Base-by-base conservation (phyloP, 2,329 filamentous ascomycete species). In the Curvularia sp. region DNA sequence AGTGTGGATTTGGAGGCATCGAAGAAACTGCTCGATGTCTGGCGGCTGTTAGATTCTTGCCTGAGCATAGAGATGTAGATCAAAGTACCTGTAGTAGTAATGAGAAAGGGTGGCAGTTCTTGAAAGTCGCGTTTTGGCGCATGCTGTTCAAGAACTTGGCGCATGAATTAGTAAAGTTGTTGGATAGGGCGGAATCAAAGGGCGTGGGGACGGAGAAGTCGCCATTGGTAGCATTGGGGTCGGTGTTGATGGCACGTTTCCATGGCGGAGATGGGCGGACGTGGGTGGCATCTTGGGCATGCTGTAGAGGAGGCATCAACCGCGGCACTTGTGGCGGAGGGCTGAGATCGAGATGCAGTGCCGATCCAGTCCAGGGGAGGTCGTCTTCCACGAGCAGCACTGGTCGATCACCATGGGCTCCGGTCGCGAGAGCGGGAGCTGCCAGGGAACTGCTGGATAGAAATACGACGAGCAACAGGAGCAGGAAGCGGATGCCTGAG, bases 11-110 rank as follows among this genome's bases (percentile, higher is more conserved):
- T 89, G 61, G 89, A 84, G 18, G 89, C 88, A 55, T 92, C 81
- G 80, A 98, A 98, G 80, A 97, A 97, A 39, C 87, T 87, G 50
- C 84, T 86, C 9, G 94, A 97, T 61, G 90, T 92, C 87, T 96
- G 74, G 15, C 34, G 15, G 6, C n/a, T 36, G 53, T 70, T 32
- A 70, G 49, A 25, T 21, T 46, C 5, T 3, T 21, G 9, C 28
- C 32, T 25, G 6, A 1, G 5, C 9, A 25, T 12, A 18, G 19
- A 28, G 28, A 45, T 7, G 18, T 30, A 13, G n/a, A 18, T 18
- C 30, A 19, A 62, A 85, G 72, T 79, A 91, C 90, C 81, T 91
- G 87, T 9, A 98, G 81, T 64, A 98, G 85, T 68, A 97, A 82
- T 1, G 93, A 97, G 56, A 97, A 82, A 0, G 94, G 92, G 65